Base-by-base conservation (phyloP, 2,329 filamentous ascomycete species). In the Aureobasidium zeae region DNA sequence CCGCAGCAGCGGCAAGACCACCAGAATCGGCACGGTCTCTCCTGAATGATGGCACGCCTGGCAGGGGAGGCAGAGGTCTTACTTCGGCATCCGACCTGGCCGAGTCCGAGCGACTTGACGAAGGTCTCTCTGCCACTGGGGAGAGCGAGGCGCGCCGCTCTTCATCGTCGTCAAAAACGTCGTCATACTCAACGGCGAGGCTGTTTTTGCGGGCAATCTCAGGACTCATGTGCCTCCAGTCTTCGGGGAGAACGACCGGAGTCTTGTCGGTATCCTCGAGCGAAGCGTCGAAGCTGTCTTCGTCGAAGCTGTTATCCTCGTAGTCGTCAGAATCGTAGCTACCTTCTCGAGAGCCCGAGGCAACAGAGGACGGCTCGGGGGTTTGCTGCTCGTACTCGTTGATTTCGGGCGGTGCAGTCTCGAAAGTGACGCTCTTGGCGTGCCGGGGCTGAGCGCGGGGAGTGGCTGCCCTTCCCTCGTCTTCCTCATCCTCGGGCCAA, bases 371-470 rank as follows among this genome's bases (percentile, higher is more conserved):
- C n/a, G 93, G 77, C 58, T 95, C 91, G 9, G 91, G 91, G 2
- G 91, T 98, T 24, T 86, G 84, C 83, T 95, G 88, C 65, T 96
- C 91, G 62, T 96, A 98, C 65, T 98, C 91, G 59, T 96, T 94
- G 56, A 98, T 76, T 59, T 94, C 85, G 17, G 91, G 91, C 16
- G 89, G 89, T 2, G 86, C 87, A 26, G 82, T 83, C 64, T 96
- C 87, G 60, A 98, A 98, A 1, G 89, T 98, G 47, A 98, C 91
- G 56, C 88, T 95, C 71, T 98, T 98, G 35, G 86, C 81, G 64
- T 94, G 85, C 43, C 87, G 83, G 59, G 86, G 83, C 30, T 87
- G 71, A 10, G 72, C 74, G 51, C 77, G 78, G 43, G 83, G 81
- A 5, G 76, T 75, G 25, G 78, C 76, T 12, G 74, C 69, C 29